phyloP scores from a whole-genome alignment of 257 asterid species.

The Nicotiana otophora region DNA sequence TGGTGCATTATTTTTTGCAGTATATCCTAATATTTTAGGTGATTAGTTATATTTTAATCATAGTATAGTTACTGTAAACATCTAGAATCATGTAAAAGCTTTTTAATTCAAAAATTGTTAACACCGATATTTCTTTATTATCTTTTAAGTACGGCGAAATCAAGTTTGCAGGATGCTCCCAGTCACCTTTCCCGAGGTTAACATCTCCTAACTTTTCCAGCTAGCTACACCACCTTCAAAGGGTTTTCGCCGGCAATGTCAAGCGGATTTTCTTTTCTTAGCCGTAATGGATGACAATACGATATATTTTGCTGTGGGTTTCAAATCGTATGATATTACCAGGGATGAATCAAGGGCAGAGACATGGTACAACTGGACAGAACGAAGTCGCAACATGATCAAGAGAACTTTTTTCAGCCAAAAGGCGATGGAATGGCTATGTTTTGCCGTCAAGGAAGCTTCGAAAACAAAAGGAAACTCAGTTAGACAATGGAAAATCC shows the following conservation, averaged over 20 bases:
- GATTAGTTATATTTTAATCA: background rate
- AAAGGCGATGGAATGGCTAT: background rate
- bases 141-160: too few species aligned
- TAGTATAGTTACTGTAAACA: background rate
- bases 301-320: background rate
- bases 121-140: too few species aligned
- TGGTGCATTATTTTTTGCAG: background rate
- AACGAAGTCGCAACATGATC: background rate
- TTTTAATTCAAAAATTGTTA: too few species aligned
- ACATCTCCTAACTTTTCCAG: too few species aligned
- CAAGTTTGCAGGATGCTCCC: too few species aligned
- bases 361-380: background rate
- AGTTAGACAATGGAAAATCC: background rate
- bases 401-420: background rate
- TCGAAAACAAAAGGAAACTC: background rate
- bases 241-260: too few species aligned
- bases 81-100: background rate
- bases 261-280: too few species aligned
- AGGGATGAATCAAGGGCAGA: background rate
- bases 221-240: too few species aligned
- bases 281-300: background rate
- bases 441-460: background rate
- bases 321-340: background rate
- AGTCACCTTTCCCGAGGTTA: too few species aligned
- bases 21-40: background rate